A percentile compares a stretch with the other conserved stretches of the same genome.
Evolutionary conservation across 2,329 filamentous ascomycete genomes (phyloP).

Genomic region (Claviceps quebecensis): DNA sequence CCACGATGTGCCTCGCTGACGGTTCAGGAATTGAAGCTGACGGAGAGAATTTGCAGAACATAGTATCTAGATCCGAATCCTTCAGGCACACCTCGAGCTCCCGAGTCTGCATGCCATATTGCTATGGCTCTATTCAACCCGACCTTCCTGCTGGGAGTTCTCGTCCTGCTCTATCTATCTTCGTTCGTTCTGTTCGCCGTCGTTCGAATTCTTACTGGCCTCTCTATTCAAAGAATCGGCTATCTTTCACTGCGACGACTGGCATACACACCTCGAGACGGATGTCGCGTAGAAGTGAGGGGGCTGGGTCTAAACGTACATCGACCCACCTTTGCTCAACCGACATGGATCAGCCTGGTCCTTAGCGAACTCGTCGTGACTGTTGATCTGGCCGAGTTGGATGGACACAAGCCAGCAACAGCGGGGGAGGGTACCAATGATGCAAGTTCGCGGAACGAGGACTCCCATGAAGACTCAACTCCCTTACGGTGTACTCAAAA

Average conservation of each 20-base stretch:
- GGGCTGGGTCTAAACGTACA: conserved; percentile 80
- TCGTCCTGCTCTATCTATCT: conserved; percentile 76
- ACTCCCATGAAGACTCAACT: conserved; percentile 10
- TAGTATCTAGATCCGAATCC: background rate
- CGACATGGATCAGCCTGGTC: conserved; percentile 88
- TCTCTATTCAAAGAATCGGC: conserved; percentile 91
- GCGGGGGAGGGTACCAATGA: conserved; percentile 18
- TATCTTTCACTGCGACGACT: conserved; percentile 85
- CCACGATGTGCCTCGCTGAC: background rate
- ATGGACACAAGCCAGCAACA: conserved; percentile 28
- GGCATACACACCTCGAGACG: conserved; percentile 78
- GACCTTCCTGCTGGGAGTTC: conserved; percentile 73
- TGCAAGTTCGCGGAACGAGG: conserved; percentile 11
- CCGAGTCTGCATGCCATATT: background rate
- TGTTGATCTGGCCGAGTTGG: conserved; percentile 57
- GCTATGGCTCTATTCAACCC: conserved; percentile 53
- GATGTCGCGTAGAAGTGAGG: conserved; percentile 76
- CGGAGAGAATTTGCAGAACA: background rate
- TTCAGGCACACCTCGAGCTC: background rate
- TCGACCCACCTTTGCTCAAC: conserved; percentile 89
- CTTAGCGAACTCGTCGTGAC: conserved; percentile 76
- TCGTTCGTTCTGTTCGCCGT: conserved; percentile 91
- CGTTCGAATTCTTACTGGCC: conserved; percentile 77
- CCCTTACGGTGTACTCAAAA: conserved; percentile 7
- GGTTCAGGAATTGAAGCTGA: background rate